Percentiles rank a stretch among this genome's conserved stretches.
Conservation (phyloP, 805 yeast genomes). For the Candida silvatica region DNA sequence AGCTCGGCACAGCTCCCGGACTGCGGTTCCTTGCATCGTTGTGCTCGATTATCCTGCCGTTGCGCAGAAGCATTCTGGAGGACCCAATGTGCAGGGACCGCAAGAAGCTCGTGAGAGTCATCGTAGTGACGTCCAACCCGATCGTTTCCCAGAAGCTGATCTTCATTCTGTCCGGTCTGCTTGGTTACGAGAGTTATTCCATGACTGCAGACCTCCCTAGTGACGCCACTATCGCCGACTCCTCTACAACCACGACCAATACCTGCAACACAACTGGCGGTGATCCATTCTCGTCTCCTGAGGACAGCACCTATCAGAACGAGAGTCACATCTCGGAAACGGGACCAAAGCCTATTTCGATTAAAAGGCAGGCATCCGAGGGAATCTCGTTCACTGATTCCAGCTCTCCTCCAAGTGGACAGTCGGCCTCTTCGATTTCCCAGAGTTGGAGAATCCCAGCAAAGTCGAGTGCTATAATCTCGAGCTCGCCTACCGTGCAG, state of each 20-base stretch:
- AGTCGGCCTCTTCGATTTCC: neutral
- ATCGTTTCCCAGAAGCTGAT: conserved; percentile 46
- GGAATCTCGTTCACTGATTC: conserved; percentile 4
- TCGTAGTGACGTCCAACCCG: conserved; percentile 48
- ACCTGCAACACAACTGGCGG: neutral
- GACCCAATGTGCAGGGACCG: conserved; percentile 23
- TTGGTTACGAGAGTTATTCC: conserved; percentile 27
- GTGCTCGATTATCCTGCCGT: conserved; percentile 35
- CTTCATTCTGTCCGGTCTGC: conserved; percentile 41
- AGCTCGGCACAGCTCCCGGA: conserved; percentile 5
- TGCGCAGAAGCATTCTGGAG: conserved; percentile 24
- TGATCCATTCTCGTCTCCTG: too few species aligned
- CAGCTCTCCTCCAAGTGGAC: neutral
- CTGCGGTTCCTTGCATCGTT: conserved; percentile 38
- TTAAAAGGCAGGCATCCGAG: neutral
- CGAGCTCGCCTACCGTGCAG: conserved; percentile 13
- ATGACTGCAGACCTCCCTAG: conserved; percentile 6
- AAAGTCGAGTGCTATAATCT: conserved; percentile 14
- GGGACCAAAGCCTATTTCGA: conserved; percentile 1
- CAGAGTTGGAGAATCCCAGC: conserved; percentile 38
- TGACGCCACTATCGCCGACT: neutral
- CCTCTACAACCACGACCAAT: neutral
- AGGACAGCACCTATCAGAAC: neutral
- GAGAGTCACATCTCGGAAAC: too few species aligned
- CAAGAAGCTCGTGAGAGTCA: conserved; percentile 31